A percentile compares a stretch with the other conserved stretches of the same genome.
phyloP scores from a whole-genome alignment of 108 stramenopile species.

The Phaeodactylum tricornutum region DNA sequence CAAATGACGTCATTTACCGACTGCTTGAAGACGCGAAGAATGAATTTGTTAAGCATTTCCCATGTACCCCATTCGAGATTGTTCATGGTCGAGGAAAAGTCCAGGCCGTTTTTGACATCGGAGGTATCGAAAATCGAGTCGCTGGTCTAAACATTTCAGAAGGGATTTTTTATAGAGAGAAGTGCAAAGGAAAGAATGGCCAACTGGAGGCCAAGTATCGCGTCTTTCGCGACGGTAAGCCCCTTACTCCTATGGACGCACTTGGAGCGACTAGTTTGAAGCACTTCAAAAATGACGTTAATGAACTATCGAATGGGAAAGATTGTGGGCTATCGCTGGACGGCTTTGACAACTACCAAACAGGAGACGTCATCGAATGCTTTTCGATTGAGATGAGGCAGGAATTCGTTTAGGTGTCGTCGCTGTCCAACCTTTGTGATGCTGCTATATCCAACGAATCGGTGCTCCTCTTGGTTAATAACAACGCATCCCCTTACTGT shows the following conservation, averaged over 20 bases:
- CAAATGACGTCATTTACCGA: constrained; percentile 66
- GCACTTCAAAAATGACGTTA: constrained; percentile 64
- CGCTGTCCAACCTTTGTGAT: too few relatives aligned
- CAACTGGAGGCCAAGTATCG: constrained; percentile 39
- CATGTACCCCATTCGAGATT: constrained; percentile 28
- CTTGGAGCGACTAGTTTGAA: constrained; percentile 49
- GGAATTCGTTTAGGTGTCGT: constrained; percentile 6
- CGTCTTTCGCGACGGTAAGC: constrained; percentile 42
- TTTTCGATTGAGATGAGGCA: constrained; percentile 61
- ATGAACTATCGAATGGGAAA: constrained; percentile 53
- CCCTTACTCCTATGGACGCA: constrained; percentile 40
- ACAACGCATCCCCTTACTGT: too few relatives aligned
- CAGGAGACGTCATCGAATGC: constrained; percentile 70
- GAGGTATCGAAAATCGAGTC: constrained; percentile 38
- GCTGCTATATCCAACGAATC: too few relatives aligned
- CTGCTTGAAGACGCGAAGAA: constrained; percentile 72
- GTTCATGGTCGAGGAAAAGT: constrained; percentile 63
- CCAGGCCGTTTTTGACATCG: constrained; percentile 66
- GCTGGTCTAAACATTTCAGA: constrained; percentile 64
- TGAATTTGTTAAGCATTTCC: constrained; percentile 44
- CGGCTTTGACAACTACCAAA: constrained; percentile 52
- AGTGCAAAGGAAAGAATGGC: constrained; percentile 18
- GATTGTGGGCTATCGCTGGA: constrained; percentile 69
- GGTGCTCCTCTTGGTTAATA: too few relatives aligned
- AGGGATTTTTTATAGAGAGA: constrained; percentile 43